phyloP scores from a whole-genome alignment of 139 green algal species.

The Nannochloris sp. region DNA sequence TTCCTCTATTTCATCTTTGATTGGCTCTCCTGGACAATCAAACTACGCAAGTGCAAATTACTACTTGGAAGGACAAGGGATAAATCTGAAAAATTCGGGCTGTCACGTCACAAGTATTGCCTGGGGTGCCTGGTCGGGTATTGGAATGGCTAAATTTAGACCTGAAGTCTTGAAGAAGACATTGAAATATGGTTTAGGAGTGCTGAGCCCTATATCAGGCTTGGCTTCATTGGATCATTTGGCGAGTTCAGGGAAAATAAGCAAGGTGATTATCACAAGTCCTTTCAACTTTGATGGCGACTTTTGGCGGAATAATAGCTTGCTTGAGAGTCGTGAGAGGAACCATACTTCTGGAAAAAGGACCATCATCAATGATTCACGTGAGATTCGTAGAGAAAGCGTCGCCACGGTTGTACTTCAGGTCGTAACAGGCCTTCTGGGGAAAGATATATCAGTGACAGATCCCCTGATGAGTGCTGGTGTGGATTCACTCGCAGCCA shows the following conservation, averaged over 20 bases:
- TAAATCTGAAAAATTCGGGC: not conserved
- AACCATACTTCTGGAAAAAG: too few species aligned
- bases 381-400: too few species aligned
- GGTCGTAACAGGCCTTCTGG: too few species aligned
- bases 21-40: slow-evolving; percentile 31
- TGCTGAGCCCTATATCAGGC: slow-evolving; percentile 16
- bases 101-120: slow-evolving; percentile 12
- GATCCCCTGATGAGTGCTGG: slow-evolving; percentile 36
- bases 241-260: too few species aligned
- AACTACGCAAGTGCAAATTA: slow-evolving; percentile 43
- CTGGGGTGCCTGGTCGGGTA: slow-evolving; percentile 42
- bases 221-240: slow-evolving; percentile 2
- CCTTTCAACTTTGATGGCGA: too few species aligned
- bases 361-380: too few species aligned
- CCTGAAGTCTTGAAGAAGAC: slow-evolving; percentile 24
- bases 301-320: too few species aligned
- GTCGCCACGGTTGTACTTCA: too few species aligned
- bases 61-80: slow-evolving; percentile 20
- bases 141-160: slow-evolving; percentile 60
- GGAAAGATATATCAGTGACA: not conserved
- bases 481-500: slow-evolving; percentile 58
- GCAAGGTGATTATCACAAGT: too few species aligned
- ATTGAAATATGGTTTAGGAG: slow-evolving; percentile 56
- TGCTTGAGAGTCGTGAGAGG: too few species aligned
- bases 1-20: slow-evolving; percentile 35